phyloP scores from a whole-genome alignment of 352 stramenopile genomes.

The Chrysophaeum taylorii region DNA sequence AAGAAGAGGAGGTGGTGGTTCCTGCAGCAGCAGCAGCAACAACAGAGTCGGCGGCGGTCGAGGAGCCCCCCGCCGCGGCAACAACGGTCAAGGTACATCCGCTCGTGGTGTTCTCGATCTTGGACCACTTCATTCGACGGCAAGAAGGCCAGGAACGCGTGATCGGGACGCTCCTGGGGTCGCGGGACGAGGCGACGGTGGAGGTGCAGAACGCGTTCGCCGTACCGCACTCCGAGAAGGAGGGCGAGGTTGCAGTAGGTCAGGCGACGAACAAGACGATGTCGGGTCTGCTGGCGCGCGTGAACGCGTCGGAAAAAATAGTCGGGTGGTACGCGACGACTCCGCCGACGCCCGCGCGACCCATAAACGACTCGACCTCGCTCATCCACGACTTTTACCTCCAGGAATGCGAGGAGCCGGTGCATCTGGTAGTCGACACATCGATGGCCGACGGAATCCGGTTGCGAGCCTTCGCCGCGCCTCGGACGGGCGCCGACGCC shows the following conservation, averaged over 20 bases:
- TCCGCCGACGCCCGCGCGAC: constrained; percentile 40
- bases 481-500: constrained; percentile 70
- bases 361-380: constrained; percentile 81
- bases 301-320: constrained; percentile 84
- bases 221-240: constrained; percentile 86
- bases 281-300: constrained; percentile 81
- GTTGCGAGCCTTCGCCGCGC: constrained; percentile 76
- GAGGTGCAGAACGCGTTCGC: constrained; percentile 89
- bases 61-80: too few species aligned
- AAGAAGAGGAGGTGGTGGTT: too few species aligned
- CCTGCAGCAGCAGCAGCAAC: too few species aligned
- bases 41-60: too few species aligned
- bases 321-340: constrained; percentile 89
- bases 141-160: constrained; percentile 81
- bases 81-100: constrained; percentile 77
- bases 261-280: constrained; percentile 97
- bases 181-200: constrained; percentile 49
- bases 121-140: constrained; percentile 87
- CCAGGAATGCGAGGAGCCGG: constrained; percentile 67
- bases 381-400: constrained; percentile 97
- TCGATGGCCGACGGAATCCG: constrained; percentile 67
- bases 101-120: constrained; percentile 87
- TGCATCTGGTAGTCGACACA: constrained; percentile 90
- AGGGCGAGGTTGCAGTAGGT: constrained; percentile 77
- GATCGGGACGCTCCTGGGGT: constrained; percentile 90